Base-by-base conservation (phyloP, 1,284 basidiomycete genomes). In the Gymnopus androsaceus region DNA sequence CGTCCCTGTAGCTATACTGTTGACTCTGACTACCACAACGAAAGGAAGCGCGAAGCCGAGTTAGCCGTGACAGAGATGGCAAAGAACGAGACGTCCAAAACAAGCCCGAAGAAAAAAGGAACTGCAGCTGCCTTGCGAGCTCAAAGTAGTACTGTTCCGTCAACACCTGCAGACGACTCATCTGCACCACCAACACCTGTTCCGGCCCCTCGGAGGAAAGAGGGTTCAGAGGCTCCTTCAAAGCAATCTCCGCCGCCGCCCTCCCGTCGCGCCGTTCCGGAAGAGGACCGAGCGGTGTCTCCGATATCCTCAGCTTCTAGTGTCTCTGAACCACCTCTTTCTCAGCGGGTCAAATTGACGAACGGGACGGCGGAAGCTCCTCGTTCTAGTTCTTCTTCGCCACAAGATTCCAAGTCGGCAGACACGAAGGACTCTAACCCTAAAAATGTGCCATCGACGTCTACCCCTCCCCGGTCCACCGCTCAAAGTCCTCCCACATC, bases 1-100 rank as follows among this genome's bases (percentile, higher is more conserved):
- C 80, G 88, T 17, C 86, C 88, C 8, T 85, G 90, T 44, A 81
- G 86, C 64, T 94, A 92, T 66, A 90, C 85, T 59, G 75, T 87
- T 0, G 84, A 88, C 66, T 81, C 82, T 1, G 84, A 85, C 41
- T 86, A 80, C 66, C 92, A 94, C 66, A 72, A 76, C 31, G 79
- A 79, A 33, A 66, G 83, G 51, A 79, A 77, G 62, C 77, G 75
- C 49, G 84, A 88, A 44, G 88, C n/a, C n/a, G n/a, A n/a, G n/a
- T n/a, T n/a, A n/a, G n/a, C n/a, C n/a, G n/a, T n/a, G n/a, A n/a
- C n/a, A n/a, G n/a, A n/a, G n/a, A n/a, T n/a, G n/a, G n/a, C n/a
- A n/a, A n/a, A n/a, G n/a, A n/a, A n/a, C n/a, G n/a, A 90, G 46
- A 63, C 74, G 51, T 74, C 75, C 15, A 81, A 80, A 66, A 73